Evolutionary conservation across 805 yeast genomes (phyloP), one percentile per base, ranked within the genome.

Genomic region (Ogataea nonfermentans): DNA sequence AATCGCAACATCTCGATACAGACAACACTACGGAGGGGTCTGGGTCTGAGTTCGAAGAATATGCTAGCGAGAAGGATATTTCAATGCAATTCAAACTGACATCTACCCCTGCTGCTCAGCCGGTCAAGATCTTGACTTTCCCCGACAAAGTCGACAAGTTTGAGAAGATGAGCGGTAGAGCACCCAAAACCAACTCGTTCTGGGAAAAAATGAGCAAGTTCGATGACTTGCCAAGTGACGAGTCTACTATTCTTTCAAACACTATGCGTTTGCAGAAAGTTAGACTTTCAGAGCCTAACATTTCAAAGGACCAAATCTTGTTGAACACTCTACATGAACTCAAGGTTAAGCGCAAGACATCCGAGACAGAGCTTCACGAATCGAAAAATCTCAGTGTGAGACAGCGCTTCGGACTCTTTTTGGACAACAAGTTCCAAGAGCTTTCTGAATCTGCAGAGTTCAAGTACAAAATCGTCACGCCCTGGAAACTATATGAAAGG

Each of bases 91-190:
- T 37, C 32, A 14, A 37, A 12, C 24, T 36, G 14, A 39, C 50
- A n/a, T 43, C 51, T 4, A 37, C 51, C 5, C 45, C 48, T 2
- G 24, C 33, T 16, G 17, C 15, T 6, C 27, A 26, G 12, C 20
- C 32, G 20, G 37, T 17, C 10, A 45, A 40, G 11, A 26, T 32
- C 12, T 28, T 47, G 22, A 32, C 52, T 1, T 47, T 60, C 25
- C 55, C 58, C 7, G 55, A 53, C 12, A 60, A 53, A 32, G 43
- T 60, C 14, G 55, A 59, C 22, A 59, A 47, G 39, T 61, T 52
- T 43, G 65, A 61, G 41, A 47, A 54, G 29, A 38, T 59, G 30
- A 52, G 59, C 28, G 62, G 63, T 3, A 48, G 55, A 15, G 42
- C 38, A 13, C 46, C 52, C 1, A 47, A 49, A 26, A 11, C 44